Evolutionary conservation across 2,329 filamentous ascomycete genomes (phyloP).

Genomic region (Diplodia seriata): DNA sequence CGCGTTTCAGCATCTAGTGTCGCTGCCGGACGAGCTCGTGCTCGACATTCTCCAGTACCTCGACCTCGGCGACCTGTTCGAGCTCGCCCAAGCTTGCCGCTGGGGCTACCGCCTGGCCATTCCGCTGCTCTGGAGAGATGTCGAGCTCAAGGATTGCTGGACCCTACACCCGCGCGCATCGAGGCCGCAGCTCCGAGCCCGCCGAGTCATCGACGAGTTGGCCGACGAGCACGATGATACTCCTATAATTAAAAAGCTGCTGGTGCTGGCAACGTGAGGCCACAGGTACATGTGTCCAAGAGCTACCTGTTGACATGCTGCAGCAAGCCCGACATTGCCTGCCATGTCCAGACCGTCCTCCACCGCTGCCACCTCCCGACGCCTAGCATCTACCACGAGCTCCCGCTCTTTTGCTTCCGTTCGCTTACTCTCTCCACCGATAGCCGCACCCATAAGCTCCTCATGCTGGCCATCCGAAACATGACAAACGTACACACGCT

Average conservation of each 20-base stretch:
- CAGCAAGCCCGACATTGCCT: conserved; percentile 51
- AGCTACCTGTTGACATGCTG: conserved; percentile 33
- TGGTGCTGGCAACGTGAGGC: conserved; percentile 49
- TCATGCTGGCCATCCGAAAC: conserved; percentile 48
- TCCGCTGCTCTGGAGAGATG: conserved; percentile 50
- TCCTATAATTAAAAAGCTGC: conserved; percentile 52
- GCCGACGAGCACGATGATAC: conserved; percentile 51
- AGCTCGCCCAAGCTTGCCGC: conserved; percentile 45
- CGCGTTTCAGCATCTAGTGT: conserved; percentile 7
- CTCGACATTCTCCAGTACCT: conserved; percentile 50
- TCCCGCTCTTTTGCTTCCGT: conserved; percentile 51
- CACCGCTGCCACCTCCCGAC: conserved; percentile 56
- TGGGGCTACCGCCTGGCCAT: conserved; percentile 47
- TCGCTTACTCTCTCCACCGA: conserved; percentile 51
- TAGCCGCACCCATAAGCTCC: conserved; percentile 48
- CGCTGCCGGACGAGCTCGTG: conserved; percentile 52
- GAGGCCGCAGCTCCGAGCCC: conserved; percentile 32
- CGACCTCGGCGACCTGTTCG: conserved; percentile 40
- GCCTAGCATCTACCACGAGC: conserved; percentile 53
- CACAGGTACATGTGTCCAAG: neutral
- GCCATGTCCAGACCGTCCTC: conserved; percentile 52
- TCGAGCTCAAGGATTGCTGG: conserved; percentile 51
- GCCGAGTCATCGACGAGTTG: conserved; percentile 8
- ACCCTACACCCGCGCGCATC: conserved; percentile 39
- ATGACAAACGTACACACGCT: conserved; percentile 54